phyloP scores from a whole-genome alignment of 768 basidiomycete genomes.

The Podaxis sp. region DNA sequence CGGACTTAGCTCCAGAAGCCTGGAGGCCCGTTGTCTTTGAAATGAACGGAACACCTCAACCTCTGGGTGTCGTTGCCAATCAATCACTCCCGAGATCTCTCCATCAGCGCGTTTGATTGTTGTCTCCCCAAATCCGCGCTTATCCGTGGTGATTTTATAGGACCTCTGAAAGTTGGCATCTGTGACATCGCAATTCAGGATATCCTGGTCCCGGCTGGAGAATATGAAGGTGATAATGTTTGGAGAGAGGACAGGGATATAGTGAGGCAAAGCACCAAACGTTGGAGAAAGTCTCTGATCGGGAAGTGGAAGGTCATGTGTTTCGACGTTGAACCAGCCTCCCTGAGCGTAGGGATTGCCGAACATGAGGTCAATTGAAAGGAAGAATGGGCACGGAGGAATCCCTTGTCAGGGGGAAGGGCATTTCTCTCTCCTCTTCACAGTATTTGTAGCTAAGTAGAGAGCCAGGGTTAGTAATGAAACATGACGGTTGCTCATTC shows the following conservation, averaged over 20 bases:
- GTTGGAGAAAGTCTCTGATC: constrained; percentile 14
- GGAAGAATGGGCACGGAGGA: neutral
- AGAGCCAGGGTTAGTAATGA: constrained; percentile 4
- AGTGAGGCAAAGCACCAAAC: constrained; percentile 18
- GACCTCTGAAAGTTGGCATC: constrained; percentile 15
- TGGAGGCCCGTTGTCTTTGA: constrained; percentile 14
- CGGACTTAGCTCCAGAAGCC: constrained; percentile 9
- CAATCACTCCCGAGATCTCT: constrained; percentile 13
- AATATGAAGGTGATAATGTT: constrained; percentile 17
- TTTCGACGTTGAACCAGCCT: constrained; percentile 17
- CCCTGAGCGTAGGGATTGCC: constrained; percentile 20
- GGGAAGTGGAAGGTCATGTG: neutral
- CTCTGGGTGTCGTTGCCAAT: constrained; percentile 17
- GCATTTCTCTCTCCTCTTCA: neutral
- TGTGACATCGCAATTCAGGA: constrained; percentile 17
- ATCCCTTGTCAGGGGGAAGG: no score
- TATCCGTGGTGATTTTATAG: constrained; percentile 17
- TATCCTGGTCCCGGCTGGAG: constrained; percentile 16
- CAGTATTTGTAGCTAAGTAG: constrained; percentile 1
- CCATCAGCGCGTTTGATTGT: constrained; percentile 15
- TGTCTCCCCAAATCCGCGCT: constrained; percentile 10
- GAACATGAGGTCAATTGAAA: constrained; percentile 6
- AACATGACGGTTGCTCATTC: neutral
- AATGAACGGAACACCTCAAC: constrained; percentile 11
- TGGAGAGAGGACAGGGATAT: constrained; percentile 15